phyloP scores from a whole-genome alignment of 257 asterid species.

The Nicotiana obtusifolia region DNA sequence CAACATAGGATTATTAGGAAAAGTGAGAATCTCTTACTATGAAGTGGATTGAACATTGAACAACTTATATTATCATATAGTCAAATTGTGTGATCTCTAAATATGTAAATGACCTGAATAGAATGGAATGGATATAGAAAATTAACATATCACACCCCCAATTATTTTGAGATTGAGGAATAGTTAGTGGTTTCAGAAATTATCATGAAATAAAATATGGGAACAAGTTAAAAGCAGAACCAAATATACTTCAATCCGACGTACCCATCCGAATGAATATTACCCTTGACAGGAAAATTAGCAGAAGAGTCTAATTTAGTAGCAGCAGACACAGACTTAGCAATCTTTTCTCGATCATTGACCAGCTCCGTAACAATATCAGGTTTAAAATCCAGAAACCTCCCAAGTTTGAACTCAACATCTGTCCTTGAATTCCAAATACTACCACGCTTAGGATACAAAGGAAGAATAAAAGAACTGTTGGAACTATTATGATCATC shows the following conservation, averaged over 20 bases:
- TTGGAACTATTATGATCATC: conserved; percentile 28
- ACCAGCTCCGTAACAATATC: conserved; percentile 5
- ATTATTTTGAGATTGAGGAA: neutral
- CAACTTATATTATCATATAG: neutral
- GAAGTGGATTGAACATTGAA: no score
- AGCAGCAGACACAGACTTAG: conserved; percentile 19
- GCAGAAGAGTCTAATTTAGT: conserved; percentile 35
- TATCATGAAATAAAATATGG: neutral
- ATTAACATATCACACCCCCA: neutral
- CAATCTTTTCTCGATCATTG: conserved; percentile 11
- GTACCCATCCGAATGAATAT: conserved; percentile 60
- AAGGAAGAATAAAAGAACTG: conserved; percentile 40
- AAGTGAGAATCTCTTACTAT: no score
- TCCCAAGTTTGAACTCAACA: conserved; percentile 52
- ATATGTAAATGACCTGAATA: neutral
- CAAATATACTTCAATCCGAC: neutral
- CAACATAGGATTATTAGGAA: no score
- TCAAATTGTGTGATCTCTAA: neutral
- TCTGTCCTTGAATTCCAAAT: conserved; percentile 18
- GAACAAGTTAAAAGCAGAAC: neutral
- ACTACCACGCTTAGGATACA: conserved; percentile 41
- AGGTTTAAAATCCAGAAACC: conserved; percentile 27
- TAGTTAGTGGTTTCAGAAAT: neutral
- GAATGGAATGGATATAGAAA: neutral
- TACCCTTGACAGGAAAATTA: conserved; percentile 50